Conservation (phyloP, 192 early-diverging fungal species). For the Gonapodya prolifera region DNA sequence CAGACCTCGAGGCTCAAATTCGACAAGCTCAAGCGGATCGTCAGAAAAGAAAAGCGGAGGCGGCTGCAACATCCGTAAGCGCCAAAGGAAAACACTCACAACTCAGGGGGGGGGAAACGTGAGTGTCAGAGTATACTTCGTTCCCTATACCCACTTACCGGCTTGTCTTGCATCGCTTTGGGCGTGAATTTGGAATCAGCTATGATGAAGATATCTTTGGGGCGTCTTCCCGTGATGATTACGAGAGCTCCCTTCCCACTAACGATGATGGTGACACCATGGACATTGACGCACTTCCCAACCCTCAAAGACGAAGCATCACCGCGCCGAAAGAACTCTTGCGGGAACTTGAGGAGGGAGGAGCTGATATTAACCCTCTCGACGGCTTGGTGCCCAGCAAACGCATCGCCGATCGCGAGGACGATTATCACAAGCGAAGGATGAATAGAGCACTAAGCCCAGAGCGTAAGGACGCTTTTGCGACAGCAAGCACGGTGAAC, state of each 20-base stretch:
- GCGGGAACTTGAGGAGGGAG: conserved; percentile 16
- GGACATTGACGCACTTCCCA: conserved; percentile 7
- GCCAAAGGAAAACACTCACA: neutral
- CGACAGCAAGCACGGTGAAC: conserved; percentile 17
- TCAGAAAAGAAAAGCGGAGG: neutral
- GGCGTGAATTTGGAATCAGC: neutral
- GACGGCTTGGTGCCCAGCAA: conserved; percentile 38
- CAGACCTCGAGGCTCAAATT: neutral
- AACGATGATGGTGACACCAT: conserved; percentile 44
- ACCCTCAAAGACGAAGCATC: neutral
- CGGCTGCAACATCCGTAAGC: neutral
- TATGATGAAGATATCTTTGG: neutral
- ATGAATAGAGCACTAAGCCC: conserved; percentile 69
- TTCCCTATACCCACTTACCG: neutral
- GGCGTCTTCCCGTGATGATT: conserved; percentile 11
- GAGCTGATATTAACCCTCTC: conserved; percentile 26
- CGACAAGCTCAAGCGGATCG: neutral
- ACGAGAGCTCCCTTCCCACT: conserved; percentile 47
- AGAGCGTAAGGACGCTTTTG: conserved; percentile 65
- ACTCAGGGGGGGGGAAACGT: neutral
- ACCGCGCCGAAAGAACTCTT: conserved; percentile 70
- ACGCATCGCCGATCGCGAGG: conserved; percentile 70
- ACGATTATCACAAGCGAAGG: conserved; percentile 49
- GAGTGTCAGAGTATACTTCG: neutral
- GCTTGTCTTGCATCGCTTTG: neutral